Evolutionary conservation across 2,329 filamentous ascomycete genomes (phyloP).

Genomic region (Trichoderma sp.): DNA sequence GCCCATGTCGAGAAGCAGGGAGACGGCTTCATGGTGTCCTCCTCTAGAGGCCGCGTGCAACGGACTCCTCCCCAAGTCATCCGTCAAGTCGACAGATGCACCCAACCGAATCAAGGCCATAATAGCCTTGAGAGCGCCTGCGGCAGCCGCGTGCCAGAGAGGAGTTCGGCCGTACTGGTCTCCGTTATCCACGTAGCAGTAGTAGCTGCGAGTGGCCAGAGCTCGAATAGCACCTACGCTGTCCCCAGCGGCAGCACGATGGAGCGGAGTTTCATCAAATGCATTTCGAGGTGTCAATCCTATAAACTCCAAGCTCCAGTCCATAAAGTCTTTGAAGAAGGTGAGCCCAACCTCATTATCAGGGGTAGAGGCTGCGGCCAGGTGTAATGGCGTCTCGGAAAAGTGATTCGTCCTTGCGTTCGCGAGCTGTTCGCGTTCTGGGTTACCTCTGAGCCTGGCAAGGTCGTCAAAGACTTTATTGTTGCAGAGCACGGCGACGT

Average conservation of each 20-base stretch:
- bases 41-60: slow-evolving; percentile 15
- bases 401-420: background rate
- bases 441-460: background rate
- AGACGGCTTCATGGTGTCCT: slow-evolving; percentile 8
- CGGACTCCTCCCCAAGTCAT: slow-evolving; percentile 14
- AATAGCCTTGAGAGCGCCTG: slow-evolving; percentile 2
- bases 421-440: background rate
- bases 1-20: background rate
- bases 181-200: background rate
- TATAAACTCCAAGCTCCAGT: background rate
- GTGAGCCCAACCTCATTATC: background rate
- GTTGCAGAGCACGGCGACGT: slow-evolving; percentile 10
- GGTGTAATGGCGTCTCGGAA: slow-evolving; percentile 2
- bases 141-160: slow-evolving; percentile 15
- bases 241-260: slow-evolving; percentile 9
- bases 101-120: background rate
- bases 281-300: background rate
- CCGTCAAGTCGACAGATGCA: background rate
- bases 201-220: background rate
- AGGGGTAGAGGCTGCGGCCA: slow-evolving; percentile 9
- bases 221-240: background rate
- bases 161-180: slow-evolving; percentile 10
- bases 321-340: background rate
- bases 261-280: slow-evolving; percentile 19
- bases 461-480: slow-evolving; percentile 1